A percentile compares a stretch with the other conserved stretches of the same genome.
These are phyloP conservation scores for Ceratocystiopsis minuta DNA, from an alignment of 2,329 filamentous ascomycete species.

Conservation along the genomic window DNA sequence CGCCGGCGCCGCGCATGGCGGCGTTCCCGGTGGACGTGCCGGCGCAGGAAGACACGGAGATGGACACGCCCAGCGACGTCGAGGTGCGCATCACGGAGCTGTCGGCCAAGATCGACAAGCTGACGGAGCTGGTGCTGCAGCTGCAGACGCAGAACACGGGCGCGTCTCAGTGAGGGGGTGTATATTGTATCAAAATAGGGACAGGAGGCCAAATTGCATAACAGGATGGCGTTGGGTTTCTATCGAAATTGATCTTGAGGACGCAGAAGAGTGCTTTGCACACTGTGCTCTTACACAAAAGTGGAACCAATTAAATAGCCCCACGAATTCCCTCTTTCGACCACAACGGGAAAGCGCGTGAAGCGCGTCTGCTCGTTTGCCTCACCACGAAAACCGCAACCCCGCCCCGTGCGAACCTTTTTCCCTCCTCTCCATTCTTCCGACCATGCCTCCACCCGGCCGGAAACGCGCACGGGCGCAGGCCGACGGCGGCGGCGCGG, in stretches of 20 bases:
- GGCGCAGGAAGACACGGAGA: slow-evolving; percentile 8
- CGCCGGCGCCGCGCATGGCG: not conserved
- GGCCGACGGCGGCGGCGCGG: not conserved
- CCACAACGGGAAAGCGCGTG: not conserved
- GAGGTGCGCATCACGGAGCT: slow-evolving; percentile 33
- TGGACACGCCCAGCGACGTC: slow-evolving; percentile 10
- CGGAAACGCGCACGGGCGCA: not conserved
- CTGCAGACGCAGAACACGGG: not conserved
- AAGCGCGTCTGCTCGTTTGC: not conserved
- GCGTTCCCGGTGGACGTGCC: not conserved
- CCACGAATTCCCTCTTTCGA: too few species aligned
- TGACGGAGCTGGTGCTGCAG: slow-evolving; percentile 37
- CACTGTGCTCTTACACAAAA: too few species aligned
- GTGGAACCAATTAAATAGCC: too few species aligned
- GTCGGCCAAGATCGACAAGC: slow-evolving; percentile 37
- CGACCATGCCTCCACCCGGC: not conserved
- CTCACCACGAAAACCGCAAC: not conserved
- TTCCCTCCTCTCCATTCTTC: not conserved
- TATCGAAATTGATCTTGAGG: too few species aligned
- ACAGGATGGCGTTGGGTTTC: too few species aligned
- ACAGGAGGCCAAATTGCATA: too few species aligned
- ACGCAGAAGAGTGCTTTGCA: too few species aligned
- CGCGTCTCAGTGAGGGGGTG: too few species aligned
- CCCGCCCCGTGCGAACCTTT: not conserved
- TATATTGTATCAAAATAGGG: too few species aligned